Percentiles rank a stretch among this genome's conserved stretches.
Evolutionary conservation across 306 rosid genomes (phyloP).

Genomic region (Cucumis hystrix): DNA sequence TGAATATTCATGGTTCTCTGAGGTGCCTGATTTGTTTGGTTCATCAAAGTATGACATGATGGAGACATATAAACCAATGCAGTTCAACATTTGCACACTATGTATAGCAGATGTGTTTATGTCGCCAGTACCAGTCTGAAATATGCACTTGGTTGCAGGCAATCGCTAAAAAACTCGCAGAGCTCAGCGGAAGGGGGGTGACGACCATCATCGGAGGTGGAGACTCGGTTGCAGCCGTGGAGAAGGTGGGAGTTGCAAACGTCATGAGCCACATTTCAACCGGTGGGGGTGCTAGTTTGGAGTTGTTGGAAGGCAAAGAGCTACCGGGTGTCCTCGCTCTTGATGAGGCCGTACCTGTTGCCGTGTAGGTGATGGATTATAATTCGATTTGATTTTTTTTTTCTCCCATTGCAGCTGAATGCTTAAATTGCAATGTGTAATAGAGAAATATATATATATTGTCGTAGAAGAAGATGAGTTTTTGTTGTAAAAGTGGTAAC

Average conservation of each 20-base stretch:
- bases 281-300: slow-evolving; percentile 99
- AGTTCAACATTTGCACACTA: not conserved
- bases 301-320: slow-evolving; percentile 93
- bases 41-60: not conserved
- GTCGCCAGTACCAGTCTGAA: not conserved
- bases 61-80: not conserved
- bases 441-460: not conserved
- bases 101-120: not conserved
- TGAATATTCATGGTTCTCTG: not conserved
- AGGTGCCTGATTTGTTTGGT: not conserved
- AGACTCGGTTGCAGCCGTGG: slow-evolving; percentile 97
- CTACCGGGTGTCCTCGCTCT: slow-evolving; percentile 99
- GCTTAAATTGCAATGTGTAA: not conserved
- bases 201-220: slow-evolving; percentile 99
- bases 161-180: slow-evolving; percentile 87
- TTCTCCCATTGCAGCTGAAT: not conserved
- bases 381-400: not conserved
- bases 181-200: slow-evolving; percentile 88
- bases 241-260: slow-evolving; percentile 90
- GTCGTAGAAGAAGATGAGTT: slow-evolving; percentile 5
- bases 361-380: not conserved
- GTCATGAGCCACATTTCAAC: slow-evolving; percentile 99
- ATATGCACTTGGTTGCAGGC: slow-evolving; percentile 35
- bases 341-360: slow-evolving; percentile 44
- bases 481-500: not conserved